Evolutionary conservation across 805 yeast species (phyloP), one percentile per base, ranked within the genome.

Genomic region (Pichia scutulata): DNA sequence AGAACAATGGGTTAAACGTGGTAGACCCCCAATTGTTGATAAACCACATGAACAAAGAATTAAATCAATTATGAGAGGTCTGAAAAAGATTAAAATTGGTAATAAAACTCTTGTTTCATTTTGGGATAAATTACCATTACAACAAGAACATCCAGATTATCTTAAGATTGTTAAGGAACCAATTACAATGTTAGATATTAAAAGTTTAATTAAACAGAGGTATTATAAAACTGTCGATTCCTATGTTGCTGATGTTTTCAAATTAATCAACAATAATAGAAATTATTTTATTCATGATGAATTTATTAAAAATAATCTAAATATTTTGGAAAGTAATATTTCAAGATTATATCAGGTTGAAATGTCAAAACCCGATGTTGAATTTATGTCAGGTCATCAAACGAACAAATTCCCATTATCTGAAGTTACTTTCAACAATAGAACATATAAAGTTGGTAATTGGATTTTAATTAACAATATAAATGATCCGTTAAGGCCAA

Each of bases 31-130:
- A 2, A 84, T 88, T 50, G 88, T 89, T 46, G 96, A 87, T 65
- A 84, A 82, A 62, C 95, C 96, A 7, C 90, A 85, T 66, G 97
- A 93, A 67, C 89, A 89, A 62, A 75, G 97, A 55, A 89, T 92
- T 67, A 90, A 92, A 66, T 82, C 88, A 57, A 82, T 93, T 39
- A 70, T 93, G 73, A 81, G 95, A 64, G 82, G 80, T 45, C 72
- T 93, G 62, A 86, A 89, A 61, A 86, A 86, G 61, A 82, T 85
- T 52, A 76, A 79, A 43, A 70, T 76, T 36, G 68, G 86, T 41
- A 77, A 82, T n/a, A 62, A 72, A 18, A 65, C 69, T 5, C 60
- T 65, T 40, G 63, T 64, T 42, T 63, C 69, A 5, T 77, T 78
- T 56, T 89, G 90, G 67, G 97, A 92, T 57, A 82, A 82, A 63